Evolutionary conservation across 176 grass and related monocot genomes (phyloP).

Genomic region (Carex cristatella): DNA sequence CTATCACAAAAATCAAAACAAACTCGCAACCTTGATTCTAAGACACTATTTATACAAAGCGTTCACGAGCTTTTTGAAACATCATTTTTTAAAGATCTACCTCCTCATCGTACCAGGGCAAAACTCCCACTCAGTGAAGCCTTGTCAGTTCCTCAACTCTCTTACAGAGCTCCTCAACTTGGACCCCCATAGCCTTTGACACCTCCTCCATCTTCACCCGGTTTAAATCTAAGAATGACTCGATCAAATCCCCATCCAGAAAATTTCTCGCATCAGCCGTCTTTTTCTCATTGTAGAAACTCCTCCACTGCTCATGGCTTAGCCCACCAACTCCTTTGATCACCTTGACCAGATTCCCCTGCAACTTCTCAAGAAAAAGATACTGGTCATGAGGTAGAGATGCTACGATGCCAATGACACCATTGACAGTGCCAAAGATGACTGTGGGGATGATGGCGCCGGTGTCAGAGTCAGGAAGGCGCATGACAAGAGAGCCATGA

Average conservation of each 20-base stretch:
- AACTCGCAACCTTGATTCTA: background rate
- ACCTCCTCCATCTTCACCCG: constrained; percentile 76
- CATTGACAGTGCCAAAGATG: constrained; percentile 86
- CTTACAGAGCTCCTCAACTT: constrained; percentile 77
- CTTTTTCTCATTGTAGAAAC: constrained; percentile 80
- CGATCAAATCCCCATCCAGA: constrained; percentile 84
- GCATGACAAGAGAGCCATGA: constrained; percentile 81
- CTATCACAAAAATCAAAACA: background rate
- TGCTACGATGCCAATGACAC: constrained; percentile 79
- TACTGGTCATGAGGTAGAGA: constrained; percentile 80
- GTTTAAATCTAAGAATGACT: constrained; percentile 82
- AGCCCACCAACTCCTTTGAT: constrained; percentile 84
- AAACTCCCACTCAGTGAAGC: constrained; percentile 44
- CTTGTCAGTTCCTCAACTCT: constrained; percentile 89
- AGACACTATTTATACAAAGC: constrained; percentile 1
- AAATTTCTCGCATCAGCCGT: constrained; percentile 52
- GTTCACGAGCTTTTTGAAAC: background rate
- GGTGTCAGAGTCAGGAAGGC: constrained; percentile 58
- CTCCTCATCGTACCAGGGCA: background rate
- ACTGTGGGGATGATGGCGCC: constrained; percentile 63
- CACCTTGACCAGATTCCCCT: constrained; percentile 59
- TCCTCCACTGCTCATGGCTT: constrained; percentile 84
- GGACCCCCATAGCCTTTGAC: constrained; percentile 48
- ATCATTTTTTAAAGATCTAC: background rate
- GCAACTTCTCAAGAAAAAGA: constrained; percentile 77